phyloP scores from a whole-genome alignment of 805 yeast species.

The Saitoella complicata region DNA sequence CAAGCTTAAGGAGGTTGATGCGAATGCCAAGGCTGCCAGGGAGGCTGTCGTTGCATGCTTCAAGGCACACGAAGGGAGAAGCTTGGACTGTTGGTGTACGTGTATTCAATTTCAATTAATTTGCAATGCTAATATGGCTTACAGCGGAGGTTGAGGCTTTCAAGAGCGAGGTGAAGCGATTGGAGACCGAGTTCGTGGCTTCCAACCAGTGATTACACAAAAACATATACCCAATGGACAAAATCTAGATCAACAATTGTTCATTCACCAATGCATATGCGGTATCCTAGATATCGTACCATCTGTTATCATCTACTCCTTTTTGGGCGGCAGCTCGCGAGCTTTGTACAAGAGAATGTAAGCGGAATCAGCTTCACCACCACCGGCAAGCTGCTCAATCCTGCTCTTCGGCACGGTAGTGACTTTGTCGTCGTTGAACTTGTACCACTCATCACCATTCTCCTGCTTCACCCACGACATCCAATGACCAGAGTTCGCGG shows the following conservation, averaged over 20 bases:
- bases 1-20: constrained; percentile 16
- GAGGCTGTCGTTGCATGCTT: constrained; percentile 41
- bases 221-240: background rate
- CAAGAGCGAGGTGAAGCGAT: constrained; percentile 24
- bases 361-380: constrained; percentile 94
- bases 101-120: too few species aligned
- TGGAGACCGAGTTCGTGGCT: background rate
- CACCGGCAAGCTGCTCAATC: constrained; percentile 80
- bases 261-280: background rate
- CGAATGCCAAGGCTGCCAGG: constrained; percentile 33
- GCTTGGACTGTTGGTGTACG: constrained; percentile 56
- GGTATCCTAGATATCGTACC: background rate
- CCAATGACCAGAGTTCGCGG: constrained; percentile 95
- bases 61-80: constrained; percentile 36
- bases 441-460: constrained; percentile 72
- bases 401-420: constrained; percentile 59
- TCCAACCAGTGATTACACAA: background rate
- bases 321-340: constrained; percentile 34
- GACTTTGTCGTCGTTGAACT: constrained; percentile 86
- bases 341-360: constrained; percentile 75
- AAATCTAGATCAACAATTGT: background rate
- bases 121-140: too few species aligned
- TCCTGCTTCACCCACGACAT: constrained; percentile 64
- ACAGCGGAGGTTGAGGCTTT: constrained; percentile 47
- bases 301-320: background rate